Evolutionary conservation across 1,139 yeast species (phyloP).

Genomic region (Suhomyces bribrorum): DNA sequence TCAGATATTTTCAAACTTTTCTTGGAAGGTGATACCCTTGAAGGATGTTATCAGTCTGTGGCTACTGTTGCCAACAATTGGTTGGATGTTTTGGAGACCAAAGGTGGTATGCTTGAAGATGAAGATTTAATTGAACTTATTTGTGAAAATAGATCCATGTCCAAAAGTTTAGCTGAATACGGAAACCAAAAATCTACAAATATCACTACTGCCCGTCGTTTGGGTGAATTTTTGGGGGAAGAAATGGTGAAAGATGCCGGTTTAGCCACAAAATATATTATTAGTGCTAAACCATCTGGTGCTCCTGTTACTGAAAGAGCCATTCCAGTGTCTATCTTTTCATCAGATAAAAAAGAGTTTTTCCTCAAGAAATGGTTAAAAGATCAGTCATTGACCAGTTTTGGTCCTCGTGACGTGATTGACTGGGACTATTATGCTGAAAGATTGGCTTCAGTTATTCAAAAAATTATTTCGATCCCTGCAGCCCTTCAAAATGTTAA

Average conservation of each 20-base stretch:
- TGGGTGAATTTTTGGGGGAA: slow-evolving; percentile 95
- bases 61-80: slow-evolving; percentile 93
- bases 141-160: slow-evolving; percentile 96
- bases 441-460: slow-evolving; percentile 88
- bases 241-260: slow-evolving; percentile 98
- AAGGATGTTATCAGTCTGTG: slow-evolving; percentile 82
- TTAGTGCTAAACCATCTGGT: slow-evolving; percentile 77
- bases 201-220: slow-evolving; percentile 88
- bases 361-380: slow-evolving; percentile 85
- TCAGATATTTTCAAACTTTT: slow-evolving; percentile 91
- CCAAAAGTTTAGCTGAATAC: slow-evolving; percentile 85
- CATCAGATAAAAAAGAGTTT: slow-evolving; percentile 67
- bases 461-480: slow-evolving; percentile 93
- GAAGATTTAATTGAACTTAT: slow-evolving; percentile 92
- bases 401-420: slow-evolving; percentile 84
- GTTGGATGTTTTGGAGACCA: slow-evolving; percentile 89
- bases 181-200: slow-evolving; percentile 92
- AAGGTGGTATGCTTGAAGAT: slow-evolving; percentile 86
- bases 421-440: slow-evolving; percentile 95
- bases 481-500: slow-evolving; percentile 88
- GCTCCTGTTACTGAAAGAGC: slow-evolving; percentile 97
- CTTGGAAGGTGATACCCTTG: slow-evolving; percentile 77
- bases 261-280: slow-evolving; percentile 90
- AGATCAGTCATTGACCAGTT: slow-evolving; percentile 74
- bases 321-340: slow-evolving; percentile 91